Conservation (phyloP, 1,284 basidiomycete species). For the Paramarasmius palmivorus region DNA sequence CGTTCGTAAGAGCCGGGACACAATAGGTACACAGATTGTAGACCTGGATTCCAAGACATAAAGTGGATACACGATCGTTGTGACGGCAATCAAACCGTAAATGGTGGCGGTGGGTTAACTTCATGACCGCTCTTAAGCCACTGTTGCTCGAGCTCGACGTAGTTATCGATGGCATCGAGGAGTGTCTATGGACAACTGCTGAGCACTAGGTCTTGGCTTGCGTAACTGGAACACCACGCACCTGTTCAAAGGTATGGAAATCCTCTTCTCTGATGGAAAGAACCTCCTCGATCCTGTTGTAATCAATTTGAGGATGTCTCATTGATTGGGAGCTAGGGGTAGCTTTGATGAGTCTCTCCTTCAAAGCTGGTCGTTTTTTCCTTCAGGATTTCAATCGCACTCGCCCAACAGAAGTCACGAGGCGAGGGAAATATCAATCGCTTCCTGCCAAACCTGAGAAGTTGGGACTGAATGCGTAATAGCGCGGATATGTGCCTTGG, state of each 20-base stretch:
- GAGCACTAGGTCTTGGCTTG: no score
- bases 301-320: constrained; percentile 9
- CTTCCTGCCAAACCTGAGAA: constrained; percentile 14
- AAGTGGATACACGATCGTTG: no score
- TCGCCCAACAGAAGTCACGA: constrained; percentile 10
- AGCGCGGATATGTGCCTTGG: constrained; percentile 17
- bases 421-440: constrained; percentile 15
- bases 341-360: constrained; percentile 11
- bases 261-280: constrained; percentile 7
- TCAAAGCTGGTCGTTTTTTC: constrained; percentile 15
- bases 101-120: neutral
- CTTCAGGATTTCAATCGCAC: constrained; percentile 7
- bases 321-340: constrained; percentile 2
- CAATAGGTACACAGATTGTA: no score
- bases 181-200: neutral
- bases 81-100: no score
- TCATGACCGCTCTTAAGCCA: constrained; percentile 8
- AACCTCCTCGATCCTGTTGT: constrained; percentile 13
- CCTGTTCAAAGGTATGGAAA: constrained; percentile 7
- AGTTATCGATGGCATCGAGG: constrained; percentile 12
- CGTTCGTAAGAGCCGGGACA: no score
- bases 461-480: constrained; percentile 10
- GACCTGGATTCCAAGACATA: no score
- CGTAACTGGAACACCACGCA: no score
- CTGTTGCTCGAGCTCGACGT: constrained; percentile 11